Base-by-base conservation (phyloP, 106 monocot species). In the Acorus calamus region DNA sequence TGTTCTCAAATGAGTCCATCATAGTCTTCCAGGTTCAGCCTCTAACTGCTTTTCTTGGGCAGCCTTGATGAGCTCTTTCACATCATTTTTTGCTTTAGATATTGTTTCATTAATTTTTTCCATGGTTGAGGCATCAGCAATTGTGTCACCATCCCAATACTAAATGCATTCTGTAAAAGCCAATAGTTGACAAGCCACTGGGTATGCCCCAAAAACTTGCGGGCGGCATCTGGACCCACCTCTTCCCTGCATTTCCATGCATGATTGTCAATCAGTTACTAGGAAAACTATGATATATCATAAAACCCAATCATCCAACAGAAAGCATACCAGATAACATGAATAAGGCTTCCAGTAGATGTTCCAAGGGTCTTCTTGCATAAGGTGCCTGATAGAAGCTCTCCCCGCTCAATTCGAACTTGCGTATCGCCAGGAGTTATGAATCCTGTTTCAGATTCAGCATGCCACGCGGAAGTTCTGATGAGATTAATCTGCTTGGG, bases 151-250 rank as follows among this genome's bases (percentile, higher is more conserved):
- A 79, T 98, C 53, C 96, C 96, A 55, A 98, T 98, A 57, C 91
- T 98, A 71, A 98, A 98, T 5, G 76, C 96, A 56, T 85, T 68
- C 68, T 98, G 96, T 64, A 98, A 71, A 57, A 98, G 87, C 96
- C 96, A 98, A 71, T 98, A 98, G 73, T 98, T 98, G 11, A 98
- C 96, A 49, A 98, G 87, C 96, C 96, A 98, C 61, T 98, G 96
- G 7, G 87, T 87, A 47, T 98, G 96, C 3, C 96, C 96, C 61
- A 98, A 65, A 80, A 98, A 98, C 72, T 98, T 98, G 48, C 96
- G 82, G 52, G 96, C 96, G 13, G 96, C 82, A 88, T 98, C 91
- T 46, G 96, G 96, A 56, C 96, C 96, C 70, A 98, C 96, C 80
- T 98, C 96, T 75, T 98, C 96, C 96, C 96, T 98, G 72, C 41